A percentile compares a stretch with the other conserved stretches of the same genome.
phyloP scores from a whole-genome alignment of 2,329 filamentous ascomycete species.

The Fonsecaea pugnacius region DNA sequence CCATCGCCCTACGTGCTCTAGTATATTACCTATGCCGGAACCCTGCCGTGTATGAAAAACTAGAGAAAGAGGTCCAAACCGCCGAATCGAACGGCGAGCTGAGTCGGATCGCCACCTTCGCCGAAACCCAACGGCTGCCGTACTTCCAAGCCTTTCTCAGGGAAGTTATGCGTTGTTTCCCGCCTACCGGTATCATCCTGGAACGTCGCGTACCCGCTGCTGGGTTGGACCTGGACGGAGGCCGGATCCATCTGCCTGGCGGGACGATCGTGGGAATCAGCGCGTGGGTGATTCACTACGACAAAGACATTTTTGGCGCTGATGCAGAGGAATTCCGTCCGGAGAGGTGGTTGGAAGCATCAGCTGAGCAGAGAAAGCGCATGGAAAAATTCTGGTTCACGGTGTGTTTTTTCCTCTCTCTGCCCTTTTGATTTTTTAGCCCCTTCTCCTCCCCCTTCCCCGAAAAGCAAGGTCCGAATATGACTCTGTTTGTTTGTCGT shows the following conservation, averaged over 20 bases:
- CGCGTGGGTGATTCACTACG: too few relatives aligned
- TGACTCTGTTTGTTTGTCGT: too few relatives aligned
- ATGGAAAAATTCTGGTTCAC: too few relatives aligned
- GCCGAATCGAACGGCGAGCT: not conserved
- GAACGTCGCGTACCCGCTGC: too few relatives aligned
- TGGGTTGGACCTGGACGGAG: not conserved
- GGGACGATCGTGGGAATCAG: not conserved
- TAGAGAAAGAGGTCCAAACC: not conserved
- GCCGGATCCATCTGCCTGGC: not conserved
- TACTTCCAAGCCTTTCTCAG: not conserved
- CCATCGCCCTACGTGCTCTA: too few relatives aligned
- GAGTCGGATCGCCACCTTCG: not conserved
- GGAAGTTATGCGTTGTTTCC: not conserved
- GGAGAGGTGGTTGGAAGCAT: not conserved
- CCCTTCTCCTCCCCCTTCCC: too few relatives aligned
- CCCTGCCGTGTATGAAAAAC: not conserved
- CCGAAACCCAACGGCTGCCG: not conserved
- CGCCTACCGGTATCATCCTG: not conserved
- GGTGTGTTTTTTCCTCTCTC: too few relatives aligned
- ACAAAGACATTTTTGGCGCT: not conserved
- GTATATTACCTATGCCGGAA: too few relatives aligned
- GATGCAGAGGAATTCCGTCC: slow-evolving; percentile 4
- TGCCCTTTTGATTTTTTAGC: too few relatives aligned
- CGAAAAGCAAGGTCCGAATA: too few relatives aligned
- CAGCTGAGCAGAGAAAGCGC: too few relatives aligned